phyloP scores from a whole-genome alignment of 2,329 filamentous ascomycete species.

The Juglanconis sp. region DNA sequence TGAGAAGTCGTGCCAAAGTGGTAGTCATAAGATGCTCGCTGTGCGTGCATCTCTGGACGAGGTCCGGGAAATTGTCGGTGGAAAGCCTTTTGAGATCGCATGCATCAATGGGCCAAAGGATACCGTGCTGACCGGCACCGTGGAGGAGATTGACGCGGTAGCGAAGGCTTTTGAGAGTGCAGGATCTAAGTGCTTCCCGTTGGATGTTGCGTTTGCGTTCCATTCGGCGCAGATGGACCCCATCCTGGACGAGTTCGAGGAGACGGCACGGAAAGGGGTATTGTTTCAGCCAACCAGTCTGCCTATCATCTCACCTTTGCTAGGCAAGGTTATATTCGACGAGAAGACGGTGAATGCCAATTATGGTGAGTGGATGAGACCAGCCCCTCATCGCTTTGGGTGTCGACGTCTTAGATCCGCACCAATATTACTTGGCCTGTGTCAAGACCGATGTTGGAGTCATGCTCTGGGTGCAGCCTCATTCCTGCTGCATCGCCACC shows the following conservation, averaged over 20 bases:
- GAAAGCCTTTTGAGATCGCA: slow-evolving; percentile 38
- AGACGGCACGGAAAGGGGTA: slow-evolving; percentile 25
- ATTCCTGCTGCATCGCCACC: too few relatives aligned
- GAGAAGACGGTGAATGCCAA: background rate
- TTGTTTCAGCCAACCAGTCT: background rate
- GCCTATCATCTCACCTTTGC: slow-evolving; percentile 2
- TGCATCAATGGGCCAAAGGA: slow-evolving; percentile 65
- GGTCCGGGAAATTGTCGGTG: slow-evolving; percentile 24
- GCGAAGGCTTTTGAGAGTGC: slow-evolving; percentile 1
- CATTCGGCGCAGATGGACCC: slow-evolving; percentile 36
- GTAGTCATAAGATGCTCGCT: slow-evolving; percentile 33
- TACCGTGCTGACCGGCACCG: slow-evolving; percentile 56
- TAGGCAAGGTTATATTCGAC: slow-evolving; percentile 4
- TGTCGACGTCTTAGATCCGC: too few relatives aligned
- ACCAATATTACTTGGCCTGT: too few relatives aligned
- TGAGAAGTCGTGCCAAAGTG: slow-evolving; percentile 47
- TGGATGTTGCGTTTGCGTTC: slow-evolving; percentile 36
- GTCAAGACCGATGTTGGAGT: too few relatives aligned
- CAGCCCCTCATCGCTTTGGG: too few relatives aligned
- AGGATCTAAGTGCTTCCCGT: slow-evolving; percentile 29
- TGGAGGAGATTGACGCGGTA: slow-evolving; percentile 39
- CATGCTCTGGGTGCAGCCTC: too few relatives aligned
- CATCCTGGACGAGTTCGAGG: slow-evolving; percentile 47
- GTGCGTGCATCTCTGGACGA: slow-evolving; percentile 25
- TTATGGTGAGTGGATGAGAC: background rate